Base-by-base conservation (phyloP, 2,329 filamentous ascomycete genomes). In the Trichoderma cornu-damae region DNA sequence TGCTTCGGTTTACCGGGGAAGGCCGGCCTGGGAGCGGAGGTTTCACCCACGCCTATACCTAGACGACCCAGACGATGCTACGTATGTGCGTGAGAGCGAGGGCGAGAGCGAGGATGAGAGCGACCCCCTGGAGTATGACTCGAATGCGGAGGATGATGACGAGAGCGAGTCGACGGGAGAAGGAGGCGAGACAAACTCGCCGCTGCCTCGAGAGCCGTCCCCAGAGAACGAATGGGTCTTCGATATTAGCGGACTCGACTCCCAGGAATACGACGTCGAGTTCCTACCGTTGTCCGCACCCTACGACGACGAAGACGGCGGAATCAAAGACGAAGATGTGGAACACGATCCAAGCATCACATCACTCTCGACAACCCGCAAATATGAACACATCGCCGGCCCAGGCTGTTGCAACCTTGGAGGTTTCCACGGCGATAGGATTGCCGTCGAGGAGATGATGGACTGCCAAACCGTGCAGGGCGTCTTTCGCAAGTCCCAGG, bases 401-500 rank as follows among this genome's bases (percentile, higher is more conserved):
- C 60, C 59, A 3, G 20, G 58, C 2, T 69, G 67, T 34, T 22
- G 26, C 3, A 37, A 58, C 8, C 16, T 3, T 0, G 32, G 26
- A 2, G 65, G 58, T 1, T 69, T 68, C 9, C 60, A 59, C 9
- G 68, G 68, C 2, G 38, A 65, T 6, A 30, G 16, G 5, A 67
- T 69, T 6, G 62, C 65, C 0, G 53, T 44, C 2, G 59, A 68
- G 9, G 66, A 62, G 2, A 66, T 69, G 61, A 59, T 58, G n/a
- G 61, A 60, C 11, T 69, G 67, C n/a, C 63, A 59, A 5, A 66
- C 61, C 0, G 26, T 62, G 0, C 68, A 69, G 30, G 68, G 66
- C 14, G 61, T 69, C 6, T 50, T 67, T 0, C 60, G 43, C 18
- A 69, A 67, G 22, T 11, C 50, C 2, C 6, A 32, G 0, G 12